phyloP scores from a whole-genome alignment of 768 basidiomycete genomes.

The Lentinula boryana region DNA sequence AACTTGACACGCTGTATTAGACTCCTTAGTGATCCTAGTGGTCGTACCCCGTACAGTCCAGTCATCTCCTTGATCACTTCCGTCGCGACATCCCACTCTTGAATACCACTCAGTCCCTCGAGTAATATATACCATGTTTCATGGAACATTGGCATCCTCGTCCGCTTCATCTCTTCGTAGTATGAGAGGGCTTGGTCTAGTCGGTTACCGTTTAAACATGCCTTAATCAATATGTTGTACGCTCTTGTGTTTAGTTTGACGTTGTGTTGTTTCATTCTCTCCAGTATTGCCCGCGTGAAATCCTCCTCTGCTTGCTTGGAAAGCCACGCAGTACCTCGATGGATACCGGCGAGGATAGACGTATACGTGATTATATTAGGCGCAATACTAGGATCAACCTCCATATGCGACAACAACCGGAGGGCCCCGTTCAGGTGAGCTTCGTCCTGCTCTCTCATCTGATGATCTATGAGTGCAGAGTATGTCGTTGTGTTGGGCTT shows the following conservation, averaged over 20 bases:
- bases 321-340: conserved; percentile 47
- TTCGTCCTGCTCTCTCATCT: conserved; percentile 52
- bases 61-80: conserved; percentile 58
- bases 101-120: conserved; percentile 50
- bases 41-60: conserved; percentile 33
- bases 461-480: conserved; percentile 72
- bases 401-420: conserved; percentile 73
- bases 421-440: conserved; percentile 56
- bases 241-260: conserved; percentile 55
- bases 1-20: conserved; percentile 41
- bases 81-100: conserved; percentile 56
- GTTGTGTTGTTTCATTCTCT: conserved; percentile 50
- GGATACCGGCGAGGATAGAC: conserved; percentile 65
- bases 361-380: conserved; percentile 87
- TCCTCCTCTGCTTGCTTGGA: conserved; percentile 36
- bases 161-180: conserved; percentile 54
- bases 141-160: conserved; percentile 39
- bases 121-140: conserved; percentile 80
- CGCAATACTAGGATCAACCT: conserved; percentile 37
- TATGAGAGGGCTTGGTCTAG: conserved; percentile 50
- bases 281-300: conserved; percentile 43
- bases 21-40: conserved; percentile 36
- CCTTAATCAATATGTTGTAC: conserved; percentile 74
- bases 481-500: conserved; percentile 72
- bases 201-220: conserved; percentile 49